Base-by-base conservation (phyloP, 768 basidiomycete species). In the Clitopilus passeckerianus region DNA sequence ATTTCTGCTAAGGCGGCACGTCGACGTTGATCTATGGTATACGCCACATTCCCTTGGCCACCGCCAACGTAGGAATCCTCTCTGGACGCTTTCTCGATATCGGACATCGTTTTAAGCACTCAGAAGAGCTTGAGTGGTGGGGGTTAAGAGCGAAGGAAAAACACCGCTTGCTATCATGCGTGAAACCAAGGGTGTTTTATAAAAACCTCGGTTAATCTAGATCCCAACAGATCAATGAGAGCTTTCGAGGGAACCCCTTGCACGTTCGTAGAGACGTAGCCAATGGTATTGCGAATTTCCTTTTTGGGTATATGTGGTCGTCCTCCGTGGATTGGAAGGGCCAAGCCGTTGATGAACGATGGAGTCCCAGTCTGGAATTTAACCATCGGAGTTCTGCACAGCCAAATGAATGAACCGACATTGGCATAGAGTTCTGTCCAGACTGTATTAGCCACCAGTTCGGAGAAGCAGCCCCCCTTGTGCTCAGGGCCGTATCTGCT, bases 1-100 rank as follows among this genome's bases (percentile, higher is more conserved):
- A 96, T 83, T 70, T 95, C 91, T 12, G 87, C 82, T 43, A 97
- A 80, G 33, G 95, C 93, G 34, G 85, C 86, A 16, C 90, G 82
- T 62, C 94, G 85, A 54, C 86, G 83, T 69, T 89, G 85, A 68
- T 89, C 86, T 46, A 91, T 81, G 18, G 69, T 68, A 58, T 78
- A 77, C 14, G 65, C 70, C 67, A 70, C 46, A 58, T 68, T 69
- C 43, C 74, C 46, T 22, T 50, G 46, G 46, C 16, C 46, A 22
- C 18, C 22, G 46, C 46, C 66, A 57, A 71, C 65, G 18, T 70
- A 66, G 6, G 77, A 75, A 34, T 66, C 71, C 22, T 71, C 67
- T 52, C 69, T 68, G 22, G 76, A 75, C 44, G 62, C 65, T 64
- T 78, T 78, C 65, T 79, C 77, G 56, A 67, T 73, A 74, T 76